Base-by-base conservation (phyloP, 2,329 filamentous ascomycete species). In the Exophiala lecanii-corni region DNA sequence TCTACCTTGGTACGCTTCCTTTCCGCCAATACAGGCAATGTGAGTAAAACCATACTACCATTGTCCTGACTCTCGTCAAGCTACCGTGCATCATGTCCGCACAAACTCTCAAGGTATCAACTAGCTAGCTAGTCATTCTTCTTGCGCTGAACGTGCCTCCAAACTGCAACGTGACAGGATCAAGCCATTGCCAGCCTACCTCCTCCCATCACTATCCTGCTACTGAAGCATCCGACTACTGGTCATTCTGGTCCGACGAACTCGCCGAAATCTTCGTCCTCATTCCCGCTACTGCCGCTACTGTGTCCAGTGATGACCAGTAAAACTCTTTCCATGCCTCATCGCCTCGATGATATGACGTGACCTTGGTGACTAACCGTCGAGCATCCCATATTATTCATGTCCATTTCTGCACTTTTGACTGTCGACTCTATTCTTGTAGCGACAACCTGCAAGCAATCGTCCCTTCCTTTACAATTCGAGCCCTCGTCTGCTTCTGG, bases 371-470 rank as follows among this genome's bases (percentile, higher is more conserved):
- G 19, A 15, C 23, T 25, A 19, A 18, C n/a, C 41, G n/a, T 39
- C 36, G 31, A 41, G 12, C 18, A 26, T 40, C 33, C 35, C 43
- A 43, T 53, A 46, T 46, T 50, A 48, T 53, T 74, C 59, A 76
- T 78, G 31, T 89, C 87, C 23, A 89, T 89, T 60, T 96, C 84
- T 62, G 94, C 81, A 36, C 36, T 28, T 17, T 35, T 25, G 19
- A 40, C 18, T 19, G 16, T 17, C 40, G 47, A 39, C 35, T 41
- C 47, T 37, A 51, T 51, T 55, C 45, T 48, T 48, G 49, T 50
- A 53, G 45, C 43, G 36, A 32, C 32, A 19, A 19, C 46, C 47
- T 53, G 44, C 47, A 31, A 41, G 41, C 44, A 50, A 49, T 47
- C 50, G 36, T 45, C 39, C 44, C 28, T 41, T 47, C 41, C 36